Conservation (phyloP, 164 flowering plant species). For the Cinnamomum micranthum region DNA sequence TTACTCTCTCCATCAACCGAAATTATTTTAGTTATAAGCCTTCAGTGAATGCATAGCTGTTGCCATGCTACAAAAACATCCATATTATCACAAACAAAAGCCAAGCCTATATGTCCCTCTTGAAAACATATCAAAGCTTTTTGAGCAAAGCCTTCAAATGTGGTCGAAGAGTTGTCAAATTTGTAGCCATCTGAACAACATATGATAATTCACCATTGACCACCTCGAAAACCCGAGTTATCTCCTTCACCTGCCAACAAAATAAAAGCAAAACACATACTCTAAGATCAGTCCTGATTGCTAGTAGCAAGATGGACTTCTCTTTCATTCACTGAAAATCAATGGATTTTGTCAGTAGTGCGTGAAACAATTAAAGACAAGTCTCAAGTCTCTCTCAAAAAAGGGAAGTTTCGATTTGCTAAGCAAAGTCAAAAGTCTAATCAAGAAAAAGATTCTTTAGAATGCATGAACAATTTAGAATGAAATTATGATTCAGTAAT, state of each 20-base stretch:
- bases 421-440: no score
- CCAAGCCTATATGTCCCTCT: no score
- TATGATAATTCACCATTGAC: slow-evolving; percentile 45
- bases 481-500: no score
- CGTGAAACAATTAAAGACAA: not conserved
- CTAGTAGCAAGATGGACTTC: not conserved
- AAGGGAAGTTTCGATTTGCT: no score
- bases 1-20: no score
- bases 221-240: slow-evolving; percentile 41
- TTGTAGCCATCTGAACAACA: slow-evolving; percentile 62
- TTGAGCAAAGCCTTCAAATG: slow-evolving; percentile 51
- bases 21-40: no score
- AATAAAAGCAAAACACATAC: not conserved
- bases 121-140: slow-evolving; percentile 28
- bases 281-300: not conserved
- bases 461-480: no score
- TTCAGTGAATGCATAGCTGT: not conserved
- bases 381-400: no score
- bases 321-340: not conserved
- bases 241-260: slow-evolving; percentile 46
- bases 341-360: not conserved
- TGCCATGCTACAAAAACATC: not conserved
- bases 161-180: slow-evolving; percentile 32
- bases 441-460: no score
- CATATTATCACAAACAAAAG: no score